Percentiles rank a stretch among this genome's conserved stretches.
These are phyloP conservation scores for Leucaena leucocephala DNA, from an alignment of 306 rosid species.

Conservation along the genomic window DNA sequence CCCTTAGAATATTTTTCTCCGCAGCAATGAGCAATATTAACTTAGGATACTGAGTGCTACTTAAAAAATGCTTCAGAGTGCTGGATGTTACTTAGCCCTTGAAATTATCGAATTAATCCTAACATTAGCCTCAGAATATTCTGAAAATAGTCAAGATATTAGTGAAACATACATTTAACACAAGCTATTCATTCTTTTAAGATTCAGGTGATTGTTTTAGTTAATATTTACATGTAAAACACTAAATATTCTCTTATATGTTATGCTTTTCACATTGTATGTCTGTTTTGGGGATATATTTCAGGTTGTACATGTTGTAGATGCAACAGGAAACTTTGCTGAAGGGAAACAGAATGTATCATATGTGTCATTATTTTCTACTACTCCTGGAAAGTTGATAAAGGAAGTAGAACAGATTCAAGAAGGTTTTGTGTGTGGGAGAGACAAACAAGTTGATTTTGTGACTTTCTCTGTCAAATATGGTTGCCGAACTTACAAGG, in stretches of 20 bases:
- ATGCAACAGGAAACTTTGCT: slow-evolving; percentile 54
- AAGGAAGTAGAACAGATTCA: slow-evolving; percentile 71
- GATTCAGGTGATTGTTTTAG: too few relatives aligned
- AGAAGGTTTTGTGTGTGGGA: slow-evolving; percentile 80
- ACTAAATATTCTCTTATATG: not conserved
- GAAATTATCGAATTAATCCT: too few relatives aligned
- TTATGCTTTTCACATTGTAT: slow-evolving; percentile 27
- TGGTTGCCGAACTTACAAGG: slow-evolving; percentile 71
- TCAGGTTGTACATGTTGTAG: slow-evolving; percentile 96
- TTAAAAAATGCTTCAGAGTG: too few relatives aligned
- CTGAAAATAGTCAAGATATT: too few relatives aligned
- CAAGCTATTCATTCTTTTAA: too few relatives aligned
- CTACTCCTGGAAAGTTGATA: slow-evolving; percentile 88
- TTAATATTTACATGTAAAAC: too few relatives aligned
- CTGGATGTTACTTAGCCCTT: too few relatives aligned
- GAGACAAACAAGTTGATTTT: slow-evolving; percentile 69
- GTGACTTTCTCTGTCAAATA: slow-evolving; percentile 80
- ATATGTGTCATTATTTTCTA: slow-evolving; percentile 76
- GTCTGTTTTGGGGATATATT: slow-evolving; percentile 10
- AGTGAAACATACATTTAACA: too few relatives aligned
- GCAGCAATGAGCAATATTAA: too few relatives aligned
- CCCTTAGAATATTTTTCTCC: too few relatives aligned
- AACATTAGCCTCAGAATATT: too few relatives aligned
- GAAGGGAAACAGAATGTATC: slow-evolving; percentile 56
- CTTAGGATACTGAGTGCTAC: too few relatives aligned